Conservation (phyloP, 2,329 filamentous ascomycete genomes). For the Cercospora janseana region DNA sequence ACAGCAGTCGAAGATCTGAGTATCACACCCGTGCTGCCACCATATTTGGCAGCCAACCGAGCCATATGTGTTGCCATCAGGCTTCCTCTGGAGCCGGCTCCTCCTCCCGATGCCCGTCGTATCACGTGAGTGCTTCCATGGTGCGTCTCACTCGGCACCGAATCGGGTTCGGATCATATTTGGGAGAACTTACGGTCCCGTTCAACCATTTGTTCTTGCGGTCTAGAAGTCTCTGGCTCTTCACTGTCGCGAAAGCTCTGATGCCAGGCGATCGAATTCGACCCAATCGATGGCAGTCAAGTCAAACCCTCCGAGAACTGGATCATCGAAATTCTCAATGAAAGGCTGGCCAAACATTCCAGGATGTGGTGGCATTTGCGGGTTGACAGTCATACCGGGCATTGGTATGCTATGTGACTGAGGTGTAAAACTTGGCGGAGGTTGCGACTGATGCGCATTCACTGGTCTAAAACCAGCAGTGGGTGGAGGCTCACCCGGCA, state of each 20-base stretch:
- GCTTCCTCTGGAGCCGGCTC: slow-evolving; percentile 4
- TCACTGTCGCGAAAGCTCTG: slow-evolving; percentile 28
- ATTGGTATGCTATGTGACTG: slow-evolving; percentile 3
- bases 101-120: background rate
- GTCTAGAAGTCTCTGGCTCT: background rate
- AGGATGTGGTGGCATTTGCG: slow-evolving; percentile 16
- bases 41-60: background rate
- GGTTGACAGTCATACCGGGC: slow-evolving; percentile 11
- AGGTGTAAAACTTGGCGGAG: background rate
- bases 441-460: background rate
- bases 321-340: slow-evolving; percentile 17
- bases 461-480: background rate
- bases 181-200: background rate
- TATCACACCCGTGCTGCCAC: background rate
- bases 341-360: slow-evolving; percentile 11
- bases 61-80: slow-evolving; percentile 9
- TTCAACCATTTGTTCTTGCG: background rate
- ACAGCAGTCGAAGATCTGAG: too few relatives aligned
- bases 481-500: slow-evolving; percentile 6
- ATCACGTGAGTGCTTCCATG: slow-evolving; percentile 1
- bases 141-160: slow-evolving; percentile 8
- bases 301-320: slow-evolving; percentile 23
- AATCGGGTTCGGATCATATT: slow-evolving; percentile 11
- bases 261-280: slow-evolving; percentile 31
- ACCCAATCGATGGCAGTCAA: slow-evolving; percentile 32